phyloP scores from a whole-genome alignment of 2,329 filamentous ascomycete genomes.

The Apiospora rasikravindrae region DNA sequence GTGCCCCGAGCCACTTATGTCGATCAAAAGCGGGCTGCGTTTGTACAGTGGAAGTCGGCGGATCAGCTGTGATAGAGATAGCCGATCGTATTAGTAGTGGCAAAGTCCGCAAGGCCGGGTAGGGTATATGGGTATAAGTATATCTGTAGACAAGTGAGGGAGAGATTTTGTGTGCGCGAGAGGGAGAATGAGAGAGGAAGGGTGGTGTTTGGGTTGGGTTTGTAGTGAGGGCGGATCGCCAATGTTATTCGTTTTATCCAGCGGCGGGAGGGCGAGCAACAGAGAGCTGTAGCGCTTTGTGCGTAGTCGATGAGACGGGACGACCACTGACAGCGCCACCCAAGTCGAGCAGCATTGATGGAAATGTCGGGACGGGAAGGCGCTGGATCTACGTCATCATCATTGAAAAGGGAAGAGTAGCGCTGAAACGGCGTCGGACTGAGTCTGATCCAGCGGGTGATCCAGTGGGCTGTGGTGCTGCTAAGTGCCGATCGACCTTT shows the following conservation, averaged over 20 bases:
- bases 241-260: constrained; percentile 7
- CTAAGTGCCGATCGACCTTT: constrained; percentile 8
- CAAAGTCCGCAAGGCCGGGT: not conserved
- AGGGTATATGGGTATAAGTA: constrained; percentile 13
- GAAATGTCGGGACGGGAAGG: constrained; percentile 14
- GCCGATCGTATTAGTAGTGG: not conserved
- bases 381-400: constrained; percentile 6
- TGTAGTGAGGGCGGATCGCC: constrained; percentile 7
- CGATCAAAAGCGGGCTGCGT: constrained; percentile 21
- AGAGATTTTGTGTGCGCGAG: not conserved
- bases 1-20: too few species aligned
- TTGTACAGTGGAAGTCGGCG: not conserved
- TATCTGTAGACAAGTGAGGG: constrained; percentile 7
- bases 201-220: not conserved
- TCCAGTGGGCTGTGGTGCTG: constrained; percentile 13
- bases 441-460: constrained; percentile 17
- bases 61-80: constrained; percentile 12
- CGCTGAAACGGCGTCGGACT: constrained; percentile 16
- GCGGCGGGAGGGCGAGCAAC: not conserved
- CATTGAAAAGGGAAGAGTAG: constrained; percentile 18
- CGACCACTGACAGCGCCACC: not conserved
- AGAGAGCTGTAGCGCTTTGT: not conserved
- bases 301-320: not conserved
- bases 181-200: not conserved
- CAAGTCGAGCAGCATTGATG: not conserved